A percentile compares a stretch with the other conserved stretches of the same genome.
These are phyloP conservation scores for Odonthalia washingtoniensis DNA, from an alignment of 31 red algal species.

Conservation along the genomic window DNA sequence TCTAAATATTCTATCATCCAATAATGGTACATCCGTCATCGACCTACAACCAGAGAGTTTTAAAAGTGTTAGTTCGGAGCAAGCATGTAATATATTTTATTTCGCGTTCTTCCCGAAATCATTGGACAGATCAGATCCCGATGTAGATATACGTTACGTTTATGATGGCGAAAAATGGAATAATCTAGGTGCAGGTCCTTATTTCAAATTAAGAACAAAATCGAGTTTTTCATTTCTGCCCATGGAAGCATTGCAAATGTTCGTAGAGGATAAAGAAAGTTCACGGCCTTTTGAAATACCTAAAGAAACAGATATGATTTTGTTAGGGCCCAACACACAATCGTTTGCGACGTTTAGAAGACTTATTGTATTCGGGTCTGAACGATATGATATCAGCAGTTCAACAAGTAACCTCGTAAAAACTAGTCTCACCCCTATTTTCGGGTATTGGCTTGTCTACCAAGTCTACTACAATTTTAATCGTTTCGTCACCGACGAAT, in stretches of 20 bases:
- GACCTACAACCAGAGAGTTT: background rate
- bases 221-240: slow-evolving; percentile 18
- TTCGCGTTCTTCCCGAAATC: slow-evolving; percentile 43
- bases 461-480: slow-evolving; percentile 55
- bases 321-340: slow-evolving; percentile 46
- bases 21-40: background rate
- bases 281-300: background rate
- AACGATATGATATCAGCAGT: slow-evolving; percentile 47
- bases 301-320: slow-evolving; percentile 38
- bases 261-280: slow-evolving; percentile 28
- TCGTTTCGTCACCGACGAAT: slow-evolving; percentile 50
- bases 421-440: background rate
- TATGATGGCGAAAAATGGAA: slow-evolving; percentile 39
- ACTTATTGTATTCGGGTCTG: slow-evolving; percentile 28
- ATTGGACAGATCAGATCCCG: background rate
- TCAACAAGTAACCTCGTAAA: slow-evolving; percentile 27
- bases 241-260: slow-evolving; percentile 52
- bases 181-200: slow-evolving; percentile 26
- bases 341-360: slow-evolving; percentile 47
- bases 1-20: background rate
- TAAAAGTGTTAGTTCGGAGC: background rate
- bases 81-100: slow-evolving; percentile 61
- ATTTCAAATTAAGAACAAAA: slow-evolving; percentile 34
- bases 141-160: slow-evolving; percentile 41
- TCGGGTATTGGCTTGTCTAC: slow-evolving; percentile 53